Evolutionary conservation across 164 flowering plant genomes (phyloP), one percentile per base, ranked within the genome.

Genomic region (Stephania cephalantha): DNA sequence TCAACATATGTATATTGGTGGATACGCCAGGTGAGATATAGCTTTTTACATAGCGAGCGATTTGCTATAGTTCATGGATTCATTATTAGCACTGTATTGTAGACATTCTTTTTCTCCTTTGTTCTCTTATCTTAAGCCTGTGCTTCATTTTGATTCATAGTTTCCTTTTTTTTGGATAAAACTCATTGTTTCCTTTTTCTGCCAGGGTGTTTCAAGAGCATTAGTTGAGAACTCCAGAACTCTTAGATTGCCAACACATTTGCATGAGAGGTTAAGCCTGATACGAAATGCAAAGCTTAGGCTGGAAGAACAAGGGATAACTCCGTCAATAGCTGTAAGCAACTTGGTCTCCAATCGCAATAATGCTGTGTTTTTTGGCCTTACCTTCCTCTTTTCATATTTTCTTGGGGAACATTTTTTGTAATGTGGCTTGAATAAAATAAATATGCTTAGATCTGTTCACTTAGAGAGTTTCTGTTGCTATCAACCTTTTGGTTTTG

Each of bases 1-100:
- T 95, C 99, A 67, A 95, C 99, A 45, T 95, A 95, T 80, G 99
- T 93, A 8, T 95, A 95, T 81, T 95, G 98, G 99, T 93, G 99
- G 99, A 95, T 95, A 78, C 95, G 97, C 68, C 99, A 95, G 90
- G 99, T 93, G 71, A 82, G 78, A 55, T 15, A 7, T 72, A 45
- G 20, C 20, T 17, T 74, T 74, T 78, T 75, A 65, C 61, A 9
- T 78, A 15, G 46, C n/a, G 12, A 15, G 46, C n/a, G 12, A 46
- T 76, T 13, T 44, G 29, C 31, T 17, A 22, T 71, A 71, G 63
- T 9, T 30, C 9, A 31, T 45, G 30, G 17, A 55, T 11, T 72
- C 22, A 18, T 48, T 70, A 12, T 70, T 9, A 70, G 5, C 58
- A 9, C 25, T 10, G 55, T 50, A 15, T 11, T 50, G 55, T 8